A percentile compares a stretch with the other conserved stretches of the same genome.
Evolutionary conservation across 352 stramenopile genomes (phyloP).

Genomic region (Pythium myriotylum): DNA sequence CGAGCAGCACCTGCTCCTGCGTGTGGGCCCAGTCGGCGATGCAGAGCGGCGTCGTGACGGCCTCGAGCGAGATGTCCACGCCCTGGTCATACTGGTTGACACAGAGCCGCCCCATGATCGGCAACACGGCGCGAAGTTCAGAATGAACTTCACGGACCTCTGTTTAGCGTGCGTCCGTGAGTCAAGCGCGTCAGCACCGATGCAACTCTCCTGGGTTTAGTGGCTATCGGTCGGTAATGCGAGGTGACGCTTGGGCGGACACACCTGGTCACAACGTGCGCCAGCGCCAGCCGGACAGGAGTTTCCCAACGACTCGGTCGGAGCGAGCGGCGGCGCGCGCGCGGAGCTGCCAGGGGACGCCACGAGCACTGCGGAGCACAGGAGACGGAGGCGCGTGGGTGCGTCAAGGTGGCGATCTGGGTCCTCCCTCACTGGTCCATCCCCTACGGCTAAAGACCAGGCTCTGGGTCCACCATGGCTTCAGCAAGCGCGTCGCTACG

Average conservation of each 20-base stretch:
- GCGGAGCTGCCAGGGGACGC: too few relatives aligned
- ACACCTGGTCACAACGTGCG: not conserved
- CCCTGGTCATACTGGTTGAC: slow-evolving; percentile 48
- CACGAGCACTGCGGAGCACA: too few relatives aligned
- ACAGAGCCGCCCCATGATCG: slow-evolving; percentile 65
- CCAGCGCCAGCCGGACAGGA: slow-evolving; percentile 4
- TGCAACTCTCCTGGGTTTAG: not conserved
- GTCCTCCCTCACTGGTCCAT: too few relatives aligned
- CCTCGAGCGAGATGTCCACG: slow-evolving; percentile 33
- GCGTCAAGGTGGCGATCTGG: too few relatives aligned
- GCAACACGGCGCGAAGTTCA: not conserved
- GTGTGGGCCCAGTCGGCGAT: slow-evolving; percentile 76
- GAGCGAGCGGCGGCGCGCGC: too few relatives aligned
- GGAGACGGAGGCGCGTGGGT: too few relatives aligned
- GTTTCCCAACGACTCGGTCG: too few relatives aligned
- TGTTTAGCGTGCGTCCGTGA: too few relatives aligned
- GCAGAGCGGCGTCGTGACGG: slow-evolving; percentile 49
- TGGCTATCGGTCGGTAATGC: not conserved
- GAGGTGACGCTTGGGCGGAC: slow-evolving; percentile 2
- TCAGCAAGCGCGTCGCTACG: too few relatives aligned
- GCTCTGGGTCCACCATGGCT: too few relatives aligned
- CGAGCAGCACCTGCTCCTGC: slow-evolving; percentile 70
- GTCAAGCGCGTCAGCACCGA: too few relatives aligned
- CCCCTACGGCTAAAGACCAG: too few relatives aligned
- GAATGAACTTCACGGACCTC: not conserved